Evolutionary conservation across 257 asterid genomes (phyloP).

Genomic region (Parsonsia alboflavescens): DNA sequence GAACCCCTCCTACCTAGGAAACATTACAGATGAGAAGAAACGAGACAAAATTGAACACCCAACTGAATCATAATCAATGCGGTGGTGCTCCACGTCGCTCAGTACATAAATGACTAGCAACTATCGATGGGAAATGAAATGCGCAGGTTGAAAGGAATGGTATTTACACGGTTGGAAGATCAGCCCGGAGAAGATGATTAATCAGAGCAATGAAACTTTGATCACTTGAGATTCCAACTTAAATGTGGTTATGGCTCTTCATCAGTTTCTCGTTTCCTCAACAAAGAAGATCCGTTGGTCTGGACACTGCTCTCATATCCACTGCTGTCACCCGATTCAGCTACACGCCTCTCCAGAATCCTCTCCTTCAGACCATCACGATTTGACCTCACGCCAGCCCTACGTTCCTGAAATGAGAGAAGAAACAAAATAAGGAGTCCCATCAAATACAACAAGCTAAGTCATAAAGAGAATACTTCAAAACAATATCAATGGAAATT

Average conservation of each 20-base stretch:
- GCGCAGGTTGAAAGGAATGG: conserved; percentile 24
- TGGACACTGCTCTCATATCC: conserved; percentile 82
- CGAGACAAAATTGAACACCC: conserved; percentile 22
- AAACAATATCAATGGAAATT: neutral
- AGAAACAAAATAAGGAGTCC: neutral
- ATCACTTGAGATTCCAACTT: conserved; percentile 13
- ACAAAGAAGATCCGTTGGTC: conserved; percentile 39
- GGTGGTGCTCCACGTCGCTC: neutral
- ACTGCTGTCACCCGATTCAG: conserved; percentile 77
- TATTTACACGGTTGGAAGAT: conserved; percentile 36
- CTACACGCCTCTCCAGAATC: conserved; percentile 37
- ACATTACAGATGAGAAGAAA: neutral
- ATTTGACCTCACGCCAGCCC: conserved; percentile 38
- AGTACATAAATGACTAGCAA: conserved; percentile 24
- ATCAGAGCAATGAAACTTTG: conserved; percentile 12
- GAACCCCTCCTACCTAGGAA: neutral
- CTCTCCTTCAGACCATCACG: conserved; percentile 40
- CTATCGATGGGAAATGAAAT: conserved; percentile 17
- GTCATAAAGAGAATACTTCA: neutral
- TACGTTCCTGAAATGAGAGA: conserved; percentile 49
- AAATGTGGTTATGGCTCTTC: conserved; percentile 38
- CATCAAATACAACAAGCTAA: neutral
- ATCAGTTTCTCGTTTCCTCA: conserved; percentile 61
- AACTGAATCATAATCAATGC: conserved; percentile 24
- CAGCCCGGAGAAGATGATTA: neutral